Base-by-base conservation (phyloP, 2,329 filamentous ascomycete species). In the Diaporthe sp. region DNA sequence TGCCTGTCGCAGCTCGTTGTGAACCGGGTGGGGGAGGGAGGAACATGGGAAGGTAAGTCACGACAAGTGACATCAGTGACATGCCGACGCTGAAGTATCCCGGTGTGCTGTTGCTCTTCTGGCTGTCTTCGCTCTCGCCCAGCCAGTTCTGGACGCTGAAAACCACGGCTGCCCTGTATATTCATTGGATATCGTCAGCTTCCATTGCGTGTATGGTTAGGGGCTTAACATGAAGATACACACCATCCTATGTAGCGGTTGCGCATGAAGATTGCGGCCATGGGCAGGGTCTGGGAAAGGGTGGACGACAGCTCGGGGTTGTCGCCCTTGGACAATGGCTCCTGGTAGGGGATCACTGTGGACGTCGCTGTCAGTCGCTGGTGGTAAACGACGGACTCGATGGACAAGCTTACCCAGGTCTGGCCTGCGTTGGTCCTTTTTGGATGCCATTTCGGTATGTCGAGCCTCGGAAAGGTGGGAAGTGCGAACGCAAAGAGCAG, bases 191-290 rank as follows among this genome's bases (percentile, higher is more conserved):
- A 65, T 31, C n/a, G 58, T 73, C 58, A 73, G 70, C 37, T 65
- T 39, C 28, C 46, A 44, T 25, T 55, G n/a, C 7, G 9, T n/a
- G 15, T 28, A 34, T 46, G 46, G 5, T 19, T 44, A 7, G 34
- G 34, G 34, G 34, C 34, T 34, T 34, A 8, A 10, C 9, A 34
- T 34, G 34, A 34, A 34, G 34, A 34, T 34, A 34, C 34, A 34
- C 34, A 34, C 34, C 34, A 93, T 82, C 91, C 91, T 75, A 93
- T 86, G 81, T 91, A 97, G 89, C 94, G 94, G 87, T 98, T 98
- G 79, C 95, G 91, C 80, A 94, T 97, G 83, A 98, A 97, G 89
- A 98, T 97, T 78, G 96, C 96, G 75, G 95, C 95, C 96, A 98
- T 98, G 75, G 96, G 96, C 82, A 98, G 88, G 49, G 96, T 97